Evolutionary conservation across 768 basidiomycete genomes (phyloP), one percentile per base, ranked within the genome.

Genomic region (Cyathus striatus): DNA sequence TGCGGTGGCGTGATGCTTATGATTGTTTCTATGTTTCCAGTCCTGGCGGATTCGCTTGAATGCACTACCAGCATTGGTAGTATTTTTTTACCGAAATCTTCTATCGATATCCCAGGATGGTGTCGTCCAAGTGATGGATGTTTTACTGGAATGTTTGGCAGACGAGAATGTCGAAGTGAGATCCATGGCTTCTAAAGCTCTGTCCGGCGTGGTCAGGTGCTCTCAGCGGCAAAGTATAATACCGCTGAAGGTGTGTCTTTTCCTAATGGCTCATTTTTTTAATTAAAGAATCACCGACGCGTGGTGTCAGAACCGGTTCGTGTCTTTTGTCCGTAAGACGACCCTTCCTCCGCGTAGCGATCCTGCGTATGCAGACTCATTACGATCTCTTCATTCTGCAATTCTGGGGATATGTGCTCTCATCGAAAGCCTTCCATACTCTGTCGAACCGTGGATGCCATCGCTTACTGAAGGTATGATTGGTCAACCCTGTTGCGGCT

Each of bases 151-250:
- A 42, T 94, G 92, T 60, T 66, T 96, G 41, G 73, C 79, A 7
- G 92, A 96, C 58, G 89, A 90, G 58, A 94, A 93, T 54, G 83
- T 92, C 34, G 92, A 96, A 64, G 92, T 96, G 30, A 78, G 92
- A 49, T 88, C 91, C 60, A 92, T 88, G 79, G 88, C 90, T 18
- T 88, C 89, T 4, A 83, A 83, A 64, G 84, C 84, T 32, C 67
- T 96, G 35, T 88, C 90, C 22, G 86, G 90, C 6, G 82, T 96
- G 49, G 75, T 96, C 42, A 74, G 92, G 48, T 92, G 89, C 54
- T 92, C 91, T n/a, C 90, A 92, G 56, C 76, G 90, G 44, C 81
- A 90, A 48, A 88, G 80, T 56, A 91, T 94, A 51, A 66, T 87
- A 37, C 84, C 87, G 1, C 66, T 95, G 51, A 91, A 88, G 78